Evolutionary conservation across 345 rosid species (phyloP).

Genomic region (Carallia brachiata): DNA sequence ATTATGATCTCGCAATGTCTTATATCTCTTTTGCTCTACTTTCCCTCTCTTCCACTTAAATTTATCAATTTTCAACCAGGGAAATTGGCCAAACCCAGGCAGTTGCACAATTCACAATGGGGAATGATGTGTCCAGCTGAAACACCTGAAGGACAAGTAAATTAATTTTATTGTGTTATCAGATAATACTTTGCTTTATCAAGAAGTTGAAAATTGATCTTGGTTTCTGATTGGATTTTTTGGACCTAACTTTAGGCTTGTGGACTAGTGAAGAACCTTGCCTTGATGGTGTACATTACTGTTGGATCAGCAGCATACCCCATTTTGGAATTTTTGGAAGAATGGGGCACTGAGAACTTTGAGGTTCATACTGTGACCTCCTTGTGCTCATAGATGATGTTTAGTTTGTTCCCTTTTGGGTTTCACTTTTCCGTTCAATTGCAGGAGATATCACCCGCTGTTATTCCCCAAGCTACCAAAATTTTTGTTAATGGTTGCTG

Average conservation of each 20-base stretch:
- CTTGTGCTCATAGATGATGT: not conserved
- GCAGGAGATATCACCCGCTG: slow-evolving; percentile 96
- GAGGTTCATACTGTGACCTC: slow-evolving; percentile 50
- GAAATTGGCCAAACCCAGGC: slow-evolving; percentile 96
- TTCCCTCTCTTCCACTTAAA: slow-evolving; percentile 12
- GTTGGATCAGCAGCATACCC: slow-evolving; percentile 97
- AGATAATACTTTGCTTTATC: not conserved
- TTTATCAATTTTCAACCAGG: slow-evolving; percentile 44
- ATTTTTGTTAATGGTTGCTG: slow-evolving; percentile 96
- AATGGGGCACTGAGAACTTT: slow-evolving; percentile 98
- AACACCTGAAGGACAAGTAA: slow-evolving; percentile 99
- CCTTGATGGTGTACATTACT: slow-evolving; percentile 95
- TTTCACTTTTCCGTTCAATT: slow-evolving; percentile 16
- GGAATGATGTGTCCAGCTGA: slow-evolving; percentile 99
- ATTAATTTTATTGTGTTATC: slow-evolving; percentile 4
- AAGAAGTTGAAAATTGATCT: not conserved
- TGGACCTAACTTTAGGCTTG: slow-evolving; percentile 61
- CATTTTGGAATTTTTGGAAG: slow-evolving; percentile 86
- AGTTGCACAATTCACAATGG: slow-evolving; percentile 99
- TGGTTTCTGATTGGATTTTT: slow-evolving; percentile 4
- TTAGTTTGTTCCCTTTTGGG: not conserved
- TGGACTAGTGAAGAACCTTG: slow-evolving; percentile 95
- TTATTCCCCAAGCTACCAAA: slow-evolving; percentile 93
- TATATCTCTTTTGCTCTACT: not conserved
- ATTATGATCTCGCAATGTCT: not conserved